Percentiles rank a stretch among this genome's conserved stretches.
Evolutionary conservation across 139 green algal species (phyloP).

Genomic region (Dunaliella sp.): DNA sequence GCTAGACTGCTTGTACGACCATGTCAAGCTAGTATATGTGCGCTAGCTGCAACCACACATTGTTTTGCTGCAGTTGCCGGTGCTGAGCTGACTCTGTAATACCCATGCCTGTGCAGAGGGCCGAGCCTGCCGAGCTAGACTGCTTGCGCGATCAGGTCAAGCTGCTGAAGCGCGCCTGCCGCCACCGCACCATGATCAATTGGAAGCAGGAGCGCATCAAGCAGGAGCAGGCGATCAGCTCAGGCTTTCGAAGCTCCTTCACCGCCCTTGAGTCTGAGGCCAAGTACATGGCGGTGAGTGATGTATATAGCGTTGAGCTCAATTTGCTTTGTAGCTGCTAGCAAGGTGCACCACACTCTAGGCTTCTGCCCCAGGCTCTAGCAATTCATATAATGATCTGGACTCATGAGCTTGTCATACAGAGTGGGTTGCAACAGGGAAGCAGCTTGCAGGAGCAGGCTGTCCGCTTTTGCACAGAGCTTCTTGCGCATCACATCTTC

Average conservation of each 20-base stretch:
- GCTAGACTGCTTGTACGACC: conserved; percentile 50
- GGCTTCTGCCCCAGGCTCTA: too few relatives aligned
- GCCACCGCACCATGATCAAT: conserved; percentile 43
- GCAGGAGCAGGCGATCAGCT: conserved; percentile 12
- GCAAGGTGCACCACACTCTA: too few relatives aligned
- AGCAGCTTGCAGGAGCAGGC: too few relatives aligned
- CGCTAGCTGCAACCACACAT: not conserved
- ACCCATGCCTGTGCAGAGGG: conserved; percentile 7
- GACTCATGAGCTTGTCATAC: too few relatives aligned
- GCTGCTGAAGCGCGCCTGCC: conserved; percentile 64
- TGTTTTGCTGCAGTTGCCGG: not conserved
- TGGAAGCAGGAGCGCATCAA: conserved; percentile 59
- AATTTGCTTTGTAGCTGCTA: too few relatives aligned
- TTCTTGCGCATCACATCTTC: too few relatives aligned
- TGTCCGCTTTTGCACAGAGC: too few relatives aligned
- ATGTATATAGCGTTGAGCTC: too few relatives aligned
- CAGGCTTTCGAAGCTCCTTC: not conserved
- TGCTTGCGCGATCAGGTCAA: conserved; percentile 48
- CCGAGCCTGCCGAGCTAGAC: conserved; percentile 41
- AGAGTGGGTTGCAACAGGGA: too few relatives aligned
- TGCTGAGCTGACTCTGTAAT: not conserved
- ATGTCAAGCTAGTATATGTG: conserved; percentile 64
- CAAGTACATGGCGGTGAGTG: not conserved
- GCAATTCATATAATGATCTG: too few relatives aligned
- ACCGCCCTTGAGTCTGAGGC: not conserved